Conservation (phyloP, 768 basidiomycete genomes). For the Terana coerulea region DNA sequence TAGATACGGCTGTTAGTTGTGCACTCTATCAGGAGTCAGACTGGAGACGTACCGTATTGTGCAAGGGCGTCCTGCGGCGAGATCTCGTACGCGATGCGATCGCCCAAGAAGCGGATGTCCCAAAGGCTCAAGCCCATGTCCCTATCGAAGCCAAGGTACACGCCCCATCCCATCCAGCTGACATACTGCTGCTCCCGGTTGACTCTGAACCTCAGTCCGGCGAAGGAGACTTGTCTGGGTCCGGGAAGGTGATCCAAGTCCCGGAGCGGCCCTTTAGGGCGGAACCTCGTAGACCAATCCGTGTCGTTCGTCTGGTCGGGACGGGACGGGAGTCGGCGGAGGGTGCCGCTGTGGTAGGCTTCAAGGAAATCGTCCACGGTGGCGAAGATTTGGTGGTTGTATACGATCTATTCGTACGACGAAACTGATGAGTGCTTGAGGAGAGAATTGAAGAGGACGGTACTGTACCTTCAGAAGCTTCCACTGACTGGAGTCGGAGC, state of each 20-base stretch:
- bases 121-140: constrained; percentile 65
- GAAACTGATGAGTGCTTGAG: neutral
- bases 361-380: constrained; percentile 45
- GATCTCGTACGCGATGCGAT: constrained; percentile 63
- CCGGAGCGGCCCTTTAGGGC: constrained; percentile 30
- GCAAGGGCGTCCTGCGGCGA: constrained; percentile 61
- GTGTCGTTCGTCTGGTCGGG: constrained; percentile 31
- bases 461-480: constrained; percentile 43
- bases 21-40: neutral
- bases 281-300: constrained; percentile 45
- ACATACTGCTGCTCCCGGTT: constrained; percentile 48
- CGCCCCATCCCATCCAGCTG: constrained; percentile 66
- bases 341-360: constrained; percentile 50
- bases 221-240: constrained; percentile 59
- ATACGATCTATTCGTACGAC: constrained; percentile 42
- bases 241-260: constrained; percentile 66
- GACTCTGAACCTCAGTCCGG: constrained; percentile 54
- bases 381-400: constrained; percentile 55
- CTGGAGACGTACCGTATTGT: constrained; percentile 42
- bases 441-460: neutral
- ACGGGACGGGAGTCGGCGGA: constrained; percentile 36
- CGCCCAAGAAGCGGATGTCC: constrained; percentile 54
- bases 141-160: constrained; percentile 59
- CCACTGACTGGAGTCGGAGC: constrained; percentile 50
- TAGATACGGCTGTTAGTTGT: constrained; percentile 17